A percentile compares a stretch with the other conserved stretches of the same genome.
These are phyloP conservation scores for Trametes versicolor DNA, from an alignment of 1,284 basidiomycete genomes.

Conservation along the genomic window DNA sequence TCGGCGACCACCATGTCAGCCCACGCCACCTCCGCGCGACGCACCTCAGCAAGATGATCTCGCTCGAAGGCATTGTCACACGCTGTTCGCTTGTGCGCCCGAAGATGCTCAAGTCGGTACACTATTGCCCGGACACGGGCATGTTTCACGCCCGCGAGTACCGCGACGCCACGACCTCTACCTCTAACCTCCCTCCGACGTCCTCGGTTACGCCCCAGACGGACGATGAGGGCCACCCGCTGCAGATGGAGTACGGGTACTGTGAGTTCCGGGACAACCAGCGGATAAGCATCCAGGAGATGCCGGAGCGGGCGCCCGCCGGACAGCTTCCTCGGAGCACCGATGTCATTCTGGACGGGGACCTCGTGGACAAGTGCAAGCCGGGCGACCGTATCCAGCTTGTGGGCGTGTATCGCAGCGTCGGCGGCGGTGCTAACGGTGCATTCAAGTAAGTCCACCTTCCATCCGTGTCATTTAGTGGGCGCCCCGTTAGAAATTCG, in stretches of 20 bases:
- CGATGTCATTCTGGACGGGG: constrained; percentile 96
- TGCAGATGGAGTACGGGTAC: constrained; percentile 94
- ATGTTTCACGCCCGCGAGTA: constrained; percentile 92
- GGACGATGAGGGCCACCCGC: constrained; percentile 88
- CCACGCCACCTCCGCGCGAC: constrained; percentile 90
- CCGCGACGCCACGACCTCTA: constrained; percentile 91
- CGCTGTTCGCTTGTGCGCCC: constrained; percentile 98
- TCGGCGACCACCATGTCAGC: constrained; percentile 98
- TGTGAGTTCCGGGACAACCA: constrained; percentile 97
- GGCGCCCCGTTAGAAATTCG: neutral
- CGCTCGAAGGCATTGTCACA: constrained; percentile 97
- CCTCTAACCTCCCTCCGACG: constrained; percentile 87
- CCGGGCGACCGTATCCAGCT: constrained; percentile 98
- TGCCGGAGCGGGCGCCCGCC: constrained; percentile 98
- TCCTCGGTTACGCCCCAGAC: constrained; percentile 92
- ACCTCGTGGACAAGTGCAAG: constrained; percentile 97
- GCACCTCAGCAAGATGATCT: constrained; percentile 96
- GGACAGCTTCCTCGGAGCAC: constrained; percentile 97
- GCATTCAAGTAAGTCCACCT: constrained; percentile 84
- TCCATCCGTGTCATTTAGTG: neutral
- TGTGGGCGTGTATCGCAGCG: constrained; percentile 94
- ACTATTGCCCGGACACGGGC: constrained; percentile 90
- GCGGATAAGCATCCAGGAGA: constrained; percentile 98
- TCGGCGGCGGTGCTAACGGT: constrained; percentile 90
- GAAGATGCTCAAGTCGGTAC: constrained; percentile 97